Conservation (phyloP, 108 stramenopile genomes). For the Cyclotella kingstonii region DNA sequence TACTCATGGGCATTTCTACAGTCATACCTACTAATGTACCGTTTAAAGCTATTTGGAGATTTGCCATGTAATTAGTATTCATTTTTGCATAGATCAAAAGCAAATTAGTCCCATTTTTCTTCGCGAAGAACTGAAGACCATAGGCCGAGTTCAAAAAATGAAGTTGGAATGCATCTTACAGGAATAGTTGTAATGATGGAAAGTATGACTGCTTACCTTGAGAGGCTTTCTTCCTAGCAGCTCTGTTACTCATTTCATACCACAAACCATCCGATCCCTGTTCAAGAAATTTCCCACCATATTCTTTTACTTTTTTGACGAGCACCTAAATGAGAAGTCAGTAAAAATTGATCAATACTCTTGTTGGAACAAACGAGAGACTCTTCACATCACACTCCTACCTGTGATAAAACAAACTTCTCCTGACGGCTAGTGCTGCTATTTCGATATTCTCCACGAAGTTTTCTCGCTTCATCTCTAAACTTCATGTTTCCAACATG, state of each 20-base stretch:
- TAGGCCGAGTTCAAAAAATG: not conserved
- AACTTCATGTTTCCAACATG: slow-evolving; percentile 31
- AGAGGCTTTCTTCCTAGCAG: slow-evolving; percentile 39
- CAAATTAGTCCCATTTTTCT: slow-evolving; percentile 34
- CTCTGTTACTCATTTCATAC: slow-evolving; percentile 22
- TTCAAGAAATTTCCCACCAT: slow-evolving; percentile 40
- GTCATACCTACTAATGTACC: too few species aligned
- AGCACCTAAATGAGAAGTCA: not conserved
- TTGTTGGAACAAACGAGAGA: too few species aligned
- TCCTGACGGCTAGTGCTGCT: slow-evolving; percentile 10
- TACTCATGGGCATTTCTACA: too few species aligned
- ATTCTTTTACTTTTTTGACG: slow-evolving; percentile 27
- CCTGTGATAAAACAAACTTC: slow-evolving; percentile 19
- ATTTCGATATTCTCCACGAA: slow-evolving; percentile 14
- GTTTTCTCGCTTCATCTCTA: slow-evolving; percentile 26
- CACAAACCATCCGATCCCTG: slow-evolving; percentile 29
- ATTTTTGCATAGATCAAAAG: too few species aligned
- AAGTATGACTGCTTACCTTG: slow-evolving; percentile 22
- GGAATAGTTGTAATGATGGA: not conserved
- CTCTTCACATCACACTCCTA: too few species aligned
- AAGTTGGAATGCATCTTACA: not conserved
- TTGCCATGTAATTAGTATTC: too few species aligned
- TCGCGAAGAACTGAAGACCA: slow-evolving; percentile 27
- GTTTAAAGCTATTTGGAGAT: too few species aligned
- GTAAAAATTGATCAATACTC: not conserved